Evolutionary conservation across 306 rosid genomes (phyloP).

Genomic region (Betula pendula): DNA sequence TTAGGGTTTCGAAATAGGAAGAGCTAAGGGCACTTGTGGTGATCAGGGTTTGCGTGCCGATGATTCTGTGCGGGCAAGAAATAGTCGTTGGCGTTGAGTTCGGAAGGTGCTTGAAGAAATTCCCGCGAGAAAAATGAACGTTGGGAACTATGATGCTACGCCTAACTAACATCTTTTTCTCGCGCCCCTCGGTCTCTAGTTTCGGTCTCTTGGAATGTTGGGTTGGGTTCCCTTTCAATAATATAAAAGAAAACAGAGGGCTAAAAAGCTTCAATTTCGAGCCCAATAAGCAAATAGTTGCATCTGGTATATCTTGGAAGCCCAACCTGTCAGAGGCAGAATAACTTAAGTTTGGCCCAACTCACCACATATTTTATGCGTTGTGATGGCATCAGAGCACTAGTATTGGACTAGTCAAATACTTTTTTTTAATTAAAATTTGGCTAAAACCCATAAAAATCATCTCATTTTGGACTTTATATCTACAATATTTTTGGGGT

Average conservation of each 20-base stretch:
- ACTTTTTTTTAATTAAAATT: too few relatives aligned
- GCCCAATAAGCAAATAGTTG: background rate
- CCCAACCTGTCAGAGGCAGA: background rate
- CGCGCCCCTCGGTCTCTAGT: background rate
- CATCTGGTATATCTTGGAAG: background rate
- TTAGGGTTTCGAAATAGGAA: conserved; percentile 51
- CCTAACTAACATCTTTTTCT: conserved; percentile 42
- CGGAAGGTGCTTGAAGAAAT: conserved; percentile 76
- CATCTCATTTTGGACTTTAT: too few relatives aligned
- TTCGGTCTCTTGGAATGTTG: background rate
- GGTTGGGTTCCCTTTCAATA: background rate
- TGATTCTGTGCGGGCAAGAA: conserved; percentile 31
- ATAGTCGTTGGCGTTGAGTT: conserved; percentile 23
- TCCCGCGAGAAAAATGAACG: conserved; percentile 49
- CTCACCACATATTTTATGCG: too few relatives aligned
- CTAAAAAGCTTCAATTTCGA: background rate
- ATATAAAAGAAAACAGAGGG: background rate
- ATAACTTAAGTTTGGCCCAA: background rate
- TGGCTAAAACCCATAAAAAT: too few relatives aligned
- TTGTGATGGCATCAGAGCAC: background rate
- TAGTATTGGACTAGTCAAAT: too few relatives aligned
- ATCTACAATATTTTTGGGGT: too few relatives aligned
- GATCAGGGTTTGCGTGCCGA: conserved; percentile 28
- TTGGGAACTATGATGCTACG: conserved; percentile 11
- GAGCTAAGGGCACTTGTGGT: conserved; percentile 13